A percentile compares a stretch with the other conserved stretches of the same genome.
Conservation (phyloP, 805 yeast genomes). For the Yarrowia hollandica region DNA sequence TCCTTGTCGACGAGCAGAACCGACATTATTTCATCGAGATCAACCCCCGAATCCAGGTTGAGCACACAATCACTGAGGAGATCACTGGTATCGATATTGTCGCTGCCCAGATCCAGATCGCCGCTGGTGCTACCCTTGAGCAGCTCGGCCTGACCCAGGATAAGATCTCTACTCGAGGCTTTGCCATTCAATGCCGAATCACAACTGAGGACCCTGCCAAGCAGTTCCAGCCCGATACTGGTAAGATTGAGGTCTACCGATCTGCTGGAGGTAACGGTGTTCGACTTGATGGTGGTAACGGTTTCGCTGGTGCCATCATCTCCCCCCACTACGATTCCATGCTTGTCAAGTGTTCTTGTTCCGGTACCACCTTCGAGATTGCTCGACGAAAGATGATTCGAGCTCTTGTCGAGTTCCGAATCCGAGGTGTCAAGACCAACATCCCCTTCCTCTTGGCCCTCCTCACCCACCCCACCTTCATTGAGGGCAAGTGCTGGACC, state of each 20-base stretch:
- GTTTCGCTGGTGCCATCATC: slow-evolving; percentile 93
- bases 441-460: slow-evolving; percentile 93
- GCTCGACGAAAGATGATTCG: slow-evolving; percentile 97
- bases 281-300: slow-evolving; percentile 97
- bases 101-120: slow-evolving; percentile 97
- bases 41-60: slow-evolving; percentile 97
- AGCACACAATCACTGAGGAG: slow-evolving; percentile 98
- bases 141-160: slow-evolving; percentile 93
- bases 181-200: slow-evolving; percentile 98
- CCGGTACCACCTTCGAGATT: slow-evolving; percentile 96
- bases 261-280: slow-evolving; percentile 99
- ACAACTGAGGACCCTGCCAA: slow-evolving; percentile 97
- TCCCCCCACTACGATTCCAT: slow-evolving; percentile 97
- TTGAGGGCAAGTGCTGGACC: slow-evolving; percentile 91
- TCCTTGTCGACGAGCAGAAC: slow-evolving; percentile 87
- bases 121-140: slow-evolving; percentile 93
- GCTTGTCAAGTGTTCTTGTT: slow-evolving; percentile 96
- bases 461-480: slow-evolving; percentile 85
- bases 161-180: slow-evolving; percentile 92
- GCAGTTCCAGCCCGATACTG: slow-evolving; percentile 97
- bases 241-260: slow-evolving; percentile 95
- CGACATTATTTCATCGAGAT: slow-evolving; percentile 97
- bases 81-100: slow-evolving; percentile 97
- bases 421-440: slow-evolving; percentile 98
- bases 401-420: slow-evolving; percentile 94